phyloP scores from a whole-genome alignment of 2,329 filamentous ascomycete species.

The Alternaria consortialis region DNA sequence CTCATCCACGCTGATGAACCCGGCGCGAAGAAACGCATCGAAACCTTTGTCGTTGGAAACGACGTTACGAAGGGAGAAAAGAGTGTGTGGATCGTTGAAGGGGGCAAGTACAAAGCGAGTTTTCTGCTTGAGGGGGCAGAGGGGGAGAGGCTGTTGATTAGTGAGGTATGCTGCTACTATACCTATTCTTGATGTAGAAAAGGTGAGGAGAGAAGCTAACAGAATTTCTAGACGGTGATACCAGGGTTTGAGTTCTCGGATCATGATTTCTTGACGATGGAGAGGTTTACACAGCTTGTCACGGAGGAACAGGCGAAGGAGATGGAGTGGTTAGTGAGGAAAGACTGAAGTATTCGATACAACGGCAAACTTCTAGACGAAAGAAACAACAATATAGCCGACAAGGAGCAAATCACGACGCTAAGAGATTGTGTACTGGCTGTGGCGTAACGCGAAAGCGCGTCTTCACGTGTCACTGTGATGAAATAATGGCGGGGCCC shows the following conservation, averaged over 20 bases:
- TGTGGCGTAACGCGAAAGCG: neutral
- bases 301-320: slow-evolving; percentile 58
- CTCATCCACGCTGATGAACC: slow-evolving; percentile 67
- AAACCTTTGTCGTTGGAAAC: slow-evolving; percentile 70
- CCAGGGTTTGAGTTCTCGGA: slow-evolving; percentile 74
- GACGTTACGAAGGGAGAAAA: slow-evolving; percentile 67
- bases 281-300: slow-evolving; percentile 60
- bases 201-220: neutral
- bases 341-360: neutral
- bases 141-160: slow-evolving; percentile 67
- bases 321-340: slow-evolving; percentile 57
- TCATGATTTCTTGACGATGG: slow-evolving; percentile 68
- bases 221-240: slow-evolving; percentile 62
- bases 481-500: slow-evolving; percentile 2
- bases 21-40: slow-evolving; percentile 62
- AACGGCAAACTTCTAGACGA: no score
- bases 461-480: slow-evolving; percentile 4
- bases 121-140: slow-evolving; percentile 61
- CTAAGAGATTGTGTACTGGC: neutral
- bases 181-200: neutral
- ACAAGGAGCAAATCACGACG: slow-evolving; percentile 6
- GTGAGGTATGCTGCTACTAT: slow-evolving; percentile 56
- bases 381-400: neutral
- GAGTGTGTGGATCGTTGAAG: slow-evolving; percentile 74
- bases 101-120: slow-evolving; percentile 72